These are phyloP conservation scores for Exophiala sp. DNA, from an alignment of 2,329 filamentous ascomycete species.

Conservation along the genomic window DNA sequence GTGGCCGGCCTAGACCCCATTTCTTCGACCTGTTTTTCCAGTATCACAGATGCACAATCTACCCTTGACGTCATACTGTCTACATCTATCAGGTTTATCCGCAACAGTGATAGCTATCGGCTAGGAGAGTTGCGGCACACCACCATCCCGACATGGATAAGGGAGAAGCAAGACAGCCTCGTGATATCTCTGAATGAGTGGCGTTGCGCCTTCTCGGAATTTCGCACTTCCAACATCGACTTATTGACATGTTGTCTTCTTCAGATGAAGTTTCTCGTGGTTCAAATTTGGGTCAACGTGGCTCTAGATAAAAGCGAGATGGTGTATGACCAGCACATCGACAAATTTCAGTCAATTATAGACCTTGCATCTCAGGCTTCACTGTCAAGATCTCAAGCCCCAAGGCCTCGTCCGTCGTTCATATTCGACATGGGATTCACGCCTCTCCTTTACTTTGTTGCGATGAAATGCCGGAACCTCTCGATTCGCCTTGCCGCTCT, in stretches of 20 bases:
- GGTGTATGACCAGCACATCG: neutral
- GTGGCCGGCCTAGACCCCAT: neutral
- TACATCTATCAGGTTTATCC: neutral
- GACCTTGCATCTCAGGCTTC: neutral
- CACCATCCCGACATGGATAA: neutral
- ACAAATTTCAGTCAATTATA: neutral
- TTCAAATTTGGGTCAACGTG: neutral
- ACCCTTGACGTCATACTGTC: neutral
- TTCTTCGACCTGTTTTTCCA: neutral
- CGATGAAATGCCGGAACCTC: neutral
- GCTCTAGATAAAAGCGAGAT: neutral
- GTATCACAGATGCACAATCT: neutral
- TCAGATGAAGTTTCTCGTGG: neutral
- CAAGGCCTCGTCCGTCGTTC: neutral
- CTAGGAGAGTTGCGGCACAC: neutral
- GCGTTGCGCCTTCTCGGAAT: neutral
- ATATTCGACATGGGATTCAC: constrained; percentile 1
- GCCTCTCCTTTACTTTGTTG: constrained; percentile 3
- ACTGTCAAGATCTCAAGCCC: neutral
- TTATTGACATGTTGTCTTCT: neutral
- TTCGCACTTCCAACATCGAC: neutral
- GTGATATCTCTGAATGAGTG: neutral
- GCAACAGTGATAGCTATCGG: neutral
- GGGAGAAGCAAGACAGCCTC: neutral
- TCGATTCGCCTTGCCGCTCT: neutral